These are phyloP conservation scores for Salix caprea DNA, from an alignment of 345 rosid genomes.

Conservation along the genomic window DNA sequence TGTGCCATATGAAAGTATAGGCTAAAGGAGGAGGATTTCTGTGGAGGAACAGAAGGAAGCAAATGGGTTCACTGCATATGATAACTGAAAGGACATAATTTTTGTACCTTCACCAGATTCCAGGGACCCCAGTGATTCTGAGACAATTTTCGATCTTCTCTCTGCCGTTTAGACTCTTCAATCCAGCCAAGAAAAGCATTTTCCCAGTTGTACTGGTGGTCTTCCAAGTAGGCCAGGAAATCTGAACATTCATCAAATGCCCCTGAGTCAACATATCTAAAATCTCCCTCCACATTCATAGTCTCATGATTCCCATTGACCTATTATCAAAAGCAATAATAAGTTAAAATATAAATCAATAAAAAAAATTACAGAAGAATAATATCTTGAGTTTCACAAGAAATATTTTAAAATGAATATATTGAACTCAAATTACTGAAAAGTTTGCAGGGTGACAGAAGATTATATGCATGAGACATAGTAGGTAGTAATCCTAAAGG, in stretches of 20 bases:
- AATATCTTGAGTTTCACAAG: background rate
- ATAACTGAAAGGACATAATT: background rate
- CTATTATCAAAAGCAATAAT: slow-evolving; percentile 25
- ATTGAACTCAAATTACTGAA: background rate
- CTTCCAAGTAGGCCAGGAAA: slow-evolving; percentile 65
- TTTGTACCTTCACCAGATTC: slow-evolving; percentile 79
- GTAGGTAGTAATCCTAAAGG: background rate
- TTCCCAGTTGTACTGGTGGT: slow-evolving; percentile 53
- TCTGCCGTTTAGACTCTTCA: slow-evolving; percentile 40
- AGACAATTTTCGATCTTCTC: slow-evolving; percentile 43
- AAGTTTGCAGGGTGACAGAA: background rate
- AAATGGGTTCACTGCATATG: background rate
- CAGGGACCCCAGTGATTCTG: slow-evolving; percentile 61
- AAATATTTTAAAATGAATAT: background rate
- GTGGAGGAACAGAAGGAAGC: background rate
- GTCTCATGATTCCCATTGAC: slow-evolving; percentile 94
- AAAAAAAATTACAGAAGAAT: background rate
- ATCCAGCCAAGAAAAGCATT: slow-evolving; percentile 70
- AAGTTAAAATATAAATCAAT: background rate
- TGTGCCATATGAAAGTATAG: too few species aligned
- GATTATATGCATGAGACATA: background rate
- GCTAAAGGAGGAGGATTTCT: background rate
- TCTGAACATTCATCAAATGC: slow-evolving; percentile 73
- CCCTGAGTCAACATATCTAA: slow-evolving; percentile 67
- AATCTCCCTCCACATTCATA: slow-evolving; percentile 91